Evolutionary conservation across 805 yeast genomes (phyloP), one percentile per base, ranked within the genome.

Genomic region (Candida suzukii): DNA sequence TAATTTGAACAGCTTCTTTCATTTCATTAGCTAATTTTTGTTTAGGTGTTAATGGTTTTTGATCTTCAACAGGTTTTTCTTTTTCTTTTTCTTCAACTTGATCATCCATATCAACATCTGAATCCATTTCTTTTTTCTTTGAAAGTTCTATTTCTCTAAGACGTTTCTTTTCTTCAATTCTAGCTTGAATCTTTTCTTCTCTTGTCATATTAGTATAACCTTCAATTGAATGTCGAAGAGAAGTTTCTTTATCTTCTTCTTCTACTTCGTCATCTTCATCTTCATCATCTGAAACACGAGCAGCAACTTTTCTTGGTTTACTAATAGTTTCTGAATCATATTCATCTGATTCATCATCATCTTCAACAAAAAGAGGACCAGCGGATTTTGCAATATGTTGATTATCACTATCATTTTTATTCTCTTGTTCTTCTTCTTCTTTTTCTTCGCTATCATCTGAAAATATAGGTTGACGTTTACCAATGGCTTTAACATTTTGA

Each of bases 101-200:
- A n/a, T 35, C 34, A 12, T 17, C 36, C 5, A 17, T 19, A n/a
- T 28, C 21, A n/a, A 19, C 33, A 19, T 40, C n/a, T 7, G 24
- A 6, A 25, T 38, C 29, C 35, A 40, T 22, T 8, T 41, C 30
- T 4, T 33, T 13, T 16, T 35, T 25, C 12, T 27, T 33, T 37
- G 37, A 41, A 18, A 42, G 37, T 20, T 45, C 51, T 37, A 46
- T 46, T 29, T 47, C 48, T 37, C 59, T 41, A 20, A 41, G 27
- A 17, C 40, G 35, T 20, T 41, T 43, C 39, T 50, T 55, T 24
- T 46, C 47, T 18, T 44, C 42, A 8, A 50, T 47, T 39, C 62
- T 48, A 3, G 63, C 61, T 22, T 46, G 45, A n/a, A 58, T 59
- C 35, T 53, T 54, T 36, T 56, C 54, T 30, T 54, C 58, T 31